Base-by-base conservation (phyloP, 805 yeast genomes). In the Torulaspora microellipsoides region DNA sequence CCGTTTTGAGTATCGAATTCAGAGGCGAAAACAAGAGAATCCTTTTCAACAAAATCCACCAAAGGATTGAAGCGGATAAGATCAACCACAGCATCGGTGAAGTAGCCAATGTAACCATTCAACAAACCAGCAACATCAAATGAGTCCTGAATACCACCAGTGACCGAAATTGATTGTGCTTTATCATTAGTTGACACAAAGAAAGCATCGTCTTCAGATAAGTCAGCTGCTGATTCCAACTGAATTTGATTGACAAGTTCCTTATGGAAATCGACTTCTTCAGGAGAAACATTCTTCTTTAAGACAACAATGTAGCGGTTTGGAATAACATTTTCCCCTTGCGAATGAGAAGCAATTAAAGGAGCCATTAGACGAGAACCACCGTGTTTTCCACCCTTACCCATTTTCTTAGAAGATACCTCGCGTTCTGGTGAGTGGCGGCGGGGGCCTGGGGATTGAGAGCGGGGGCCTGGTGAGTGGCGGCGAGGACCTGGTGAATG, bases 261-360 rank as follows among this genome's bases (percentile, higher is more conserved):
- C 59, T 75, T 74, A 71, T 90, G 96, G 72, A 78, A 75, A 32
- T 71, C 69, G 27, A 77, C 69, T 47, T 76, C 77, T 30, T 77
- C 77, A 20, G 73, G 65, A 15, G 75, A 58, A 28, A 80, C 71
- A 41, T 71, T 77, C 42, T 78, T 77, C 71, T 88, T 89, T 71
- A 91, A 81, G 39, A 90, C 89, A 54, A 93, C 71, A 52, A 93
- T 90, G 72, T 88, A 93, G 58, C 83, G 81, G 70, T 84, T 75
- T 30, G 89, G 82, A 54, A 84, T 77, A 36, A 75, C 52, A 45
- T 77, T 73, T 8, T 40, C 31, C 13, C 31, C 34, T 7, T 36
- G 38, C 12, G 15, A 31, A 14, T 34, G 28, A 36, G 75, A 63
- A 31, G 73, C 60, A 47, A 78, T 55, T 31, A 83, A 56, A 5